A percentile compares a stretch with the other conserved stretches of the same genome.
phyloP scores from a whole-genome alignment of 805 yeast species.

The Blastobotrys muscicola region DNA sequence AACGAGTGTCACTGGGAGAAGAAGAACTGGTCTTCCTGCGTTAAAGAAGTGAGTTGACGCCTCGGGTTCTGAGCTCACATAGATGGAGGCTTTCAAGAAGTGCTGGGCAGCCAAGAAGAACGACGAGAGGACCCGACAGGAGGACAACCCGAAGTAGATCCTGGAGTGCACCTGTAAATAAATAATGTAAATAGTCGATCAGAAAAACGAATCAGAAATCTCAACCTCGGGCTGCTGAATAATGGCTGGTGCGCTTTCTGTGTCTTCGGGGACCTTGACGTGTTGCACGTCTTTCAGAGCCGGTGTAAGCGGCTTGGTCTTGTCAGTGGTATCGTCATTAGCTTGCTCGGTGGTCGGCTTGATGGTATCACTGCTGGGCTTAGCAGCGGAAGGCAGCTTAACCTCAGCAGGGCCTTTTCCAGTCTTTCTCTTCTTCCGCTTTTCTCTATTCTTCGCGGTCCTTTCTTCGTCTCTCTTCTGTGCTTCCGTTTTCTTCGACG shows the following conservation, averaged over 20 bases:
- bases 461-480: slow-evolving; percentile 17
- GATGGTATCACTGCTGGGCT: too few species aligned
- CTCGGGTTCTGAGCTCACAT: slow-evolving; percentile 8
- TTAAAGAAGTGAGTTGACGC: slow-evolving; percentile 42
- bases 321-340: too few species aligned
- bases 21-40: slow-evolving; percentile 71
- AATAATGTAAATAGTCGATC: too few species aligned
- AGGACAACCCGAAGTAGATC: slow-evolving; percentile 4
- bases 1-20: slow-evolving; percentile 76
- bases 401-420: neutral
- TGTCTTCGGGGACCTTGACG: too few species aligned
- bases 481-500: slow-evolving; percentile 9
- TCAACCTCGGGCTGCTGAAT: too few species aligned
- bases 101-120: slow-evolving; percentile 58
- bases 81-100: slow-evolving; percentile 47
- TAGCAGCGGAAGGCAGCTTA: too few species aligned
- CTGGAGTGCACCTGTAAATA: neutral
- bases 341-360: too few species aligned
- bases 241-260: too few species aligned
- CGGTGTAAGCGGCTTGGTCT: too few species aligned
- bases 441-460: slow-evolving; percentile 21
- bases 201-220: too few species aligned
- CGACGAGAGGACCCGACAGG: slow-evolving; percentile 32
- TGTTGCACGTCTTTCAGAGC: too few species aligned
- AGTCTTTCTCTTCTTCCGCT: slow-evolving; percentile 8